These are phyloP conservation scores for Circinella umbellata DNA, from an alignment of 371 early-diverging fungal species.

Conservation along the genomic window DNA sequence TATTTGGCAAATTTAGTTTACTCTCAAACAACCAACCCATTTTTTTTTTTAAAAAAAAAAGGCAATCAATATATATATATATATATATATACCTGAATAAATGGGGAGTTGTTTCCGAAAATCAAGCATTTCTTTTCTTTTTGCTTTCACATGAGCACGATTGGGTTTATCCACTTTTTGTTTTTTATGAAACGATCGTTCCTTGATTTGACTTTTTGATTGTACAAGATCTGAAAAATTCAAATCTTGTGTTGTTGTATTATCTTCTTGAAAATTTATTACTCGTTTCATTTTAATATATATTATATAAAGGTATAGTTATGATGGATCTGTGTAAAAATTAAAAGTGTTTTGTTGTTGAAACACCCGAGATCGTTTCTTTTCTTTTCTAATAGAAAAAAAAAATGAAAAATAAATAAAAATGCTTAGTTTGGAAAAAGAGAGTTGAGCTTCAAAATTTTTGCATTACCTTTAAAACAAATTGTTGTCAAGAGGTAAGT, in stretches of 20 bases:
- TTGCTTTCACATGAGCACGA: constrained; percentile 25
- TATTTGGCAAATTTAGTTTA: constrained; percentile 6
- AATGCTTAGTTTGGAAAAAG: too few relatives aligned
- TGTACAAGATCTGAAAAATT: constrained; percentile 11
- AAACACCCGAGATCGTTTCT: too few relatives aligned
- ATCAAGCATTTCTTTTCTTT: constrained; percentile 43
- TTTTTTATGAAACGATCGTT: constrained; percentile 3
- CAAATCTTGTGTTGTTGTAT: constrained; percentile 7
- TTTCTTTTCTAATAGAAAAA: too few relatives aligned
- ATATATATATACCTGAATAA: constrained; percentile 43
- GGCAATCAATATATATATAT: constrained; percentile 22
- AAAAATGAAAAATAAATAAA: too few relatives aligned
- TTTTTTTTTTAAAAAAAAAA: not conserved
- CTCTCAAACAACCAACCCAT: not conserved
- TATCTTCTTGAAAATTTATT: constrained; percentile 19
- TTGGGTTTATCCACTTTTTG: constrained; percentile 8
- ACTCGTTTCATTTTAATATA: constrained; percentile 17
- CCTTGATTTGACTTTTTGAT: not conserved
- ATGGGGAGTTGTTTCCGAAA: constrained; percentile 54
- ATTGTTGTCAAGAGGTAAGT: too few relatives aligned
- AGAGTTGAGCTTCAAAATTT: too few relatives aligned
- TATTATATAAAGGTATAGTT: too few relatives aligned
- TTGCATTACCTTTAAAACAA: too few relatives aligned
- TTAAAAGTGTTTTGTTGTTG: too few relatives aligned
- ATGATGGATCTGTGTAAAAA: too few relatives aligned